Percentiles rank a stretch among this genome's conserved stretches.
phyloP scores from a whole-genome alignment of 2,329 filamentous ascomycete species.

The Penicillium polonicum region DNA sequence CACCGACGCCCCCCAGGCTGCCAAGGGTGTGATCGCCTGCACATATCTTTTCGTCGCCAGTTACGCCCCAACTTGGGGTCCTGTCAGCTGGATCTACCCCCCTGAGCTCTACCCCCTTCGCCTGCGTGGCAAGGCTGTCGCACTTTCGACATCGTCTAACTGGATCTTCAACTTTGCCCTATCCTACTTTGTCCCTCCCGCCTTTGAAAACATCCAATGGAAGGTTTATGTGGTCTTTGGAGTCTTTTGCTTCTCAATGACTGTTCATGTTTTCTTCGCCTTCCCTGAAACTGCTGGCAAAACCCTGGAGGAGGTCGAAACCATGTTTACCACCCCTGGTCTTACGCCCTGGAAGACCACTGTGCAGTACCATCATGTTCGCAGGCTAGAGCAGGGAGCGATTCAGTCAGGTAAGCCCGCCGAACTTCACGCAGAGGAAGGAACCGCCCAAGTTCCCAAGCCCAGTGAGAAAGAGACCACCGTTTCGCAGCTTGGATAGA shows the following conservation, averaged over 20 bases:
- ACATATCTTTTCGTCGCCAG: conserved; percentile 72
- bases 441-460: neutral
- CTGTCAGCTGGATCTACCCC: conserved; percentile 59
- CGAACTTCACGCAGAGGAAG: conserved; percentile 15
- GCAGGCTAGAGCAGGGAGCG: conserved; percentile 17
- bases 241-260: conserved; percentile 66
- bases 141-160: conserved; percentile 60
- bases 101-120: conserved; percentile 63
- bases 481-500: conserved; percentile 6
- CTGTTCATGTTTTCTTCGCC: conserved; percentile 63
- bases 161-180: conserved; percentile 62
- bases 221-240: conserved; percentile 72
- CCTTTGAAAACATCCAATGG: conserved; percentile 57
- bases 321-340: conserved; percentile 58
- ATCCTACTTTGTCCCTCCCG: conserved; percentile 57
- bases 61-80: conserved; percentile 65
- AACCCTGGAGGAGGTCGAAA: conserved; percentile 74
- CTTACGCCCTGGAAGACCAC: conserved; percentile 20
- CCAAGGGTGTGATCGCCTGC: conserved; percentile 66
- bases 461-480: conserved; percentile 8
- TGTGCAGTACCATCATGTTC: conserved; percentile 20
- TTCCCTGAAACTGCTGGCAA: conserved; percentile 53
- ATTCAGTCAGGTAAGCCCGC: conserved; percentile 15
- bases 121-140: conserved; percentile 63
- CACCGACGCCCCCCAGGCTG: conserved; percentile 49